Base-by-base conservation (phyloP, 169 alveolate species). In the Plasmodium knowlesi region DNA sequence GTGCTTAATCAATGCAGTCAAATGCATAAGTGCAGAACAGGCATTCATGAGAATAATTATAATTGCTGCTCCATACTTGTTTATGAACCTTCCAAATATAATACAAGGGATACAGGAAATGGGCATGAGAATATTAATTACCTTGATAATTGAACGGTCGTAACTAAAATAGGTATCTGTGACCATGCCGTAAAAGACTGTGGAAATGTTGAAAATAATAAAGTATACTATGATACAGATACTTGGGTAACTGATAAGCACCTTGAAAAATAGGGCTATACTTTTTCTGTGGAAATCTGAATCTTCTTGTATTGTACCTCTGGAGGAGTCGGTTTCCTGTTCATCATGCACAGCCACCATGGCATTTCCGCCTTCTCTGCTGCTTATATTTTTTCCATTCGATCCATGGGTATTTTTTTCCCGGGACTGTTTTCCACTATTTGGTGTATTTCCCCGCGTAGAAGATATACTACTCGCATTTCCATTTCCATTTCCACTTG, bases 1-100 rank as follows among this genome's bases (percentile, higher is more conserved):
- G 46, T 83, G 84, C 30, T 82, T 80, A 39, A 83, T 88, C 76
- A 92, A 41, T 34, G 95, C 92, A 46, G 93, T 81, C 32, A 92
- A 74, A 74, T 96, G 96, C 94, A 90, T 89, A 39, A 96, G 73
- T 8, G 95, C 91, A 8, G 96, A 96, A 12, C 79, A 53, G 9
- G 95, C 83, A 71, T 93, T 96, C 70, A 93, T 90, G 22, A 92
- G 67, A n/a, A 88, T 41, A 43, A 96, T 93, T 30, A 94, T 95
- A 16, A 79, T 41, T 8, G 86, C 72, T 32, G 90, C 82, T 61
- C 94, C 94, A 79, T 88, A 88, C 79, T 79, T 88, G 53, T 88
- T 88, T 79, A 88, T 79, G 5, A 88, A 88, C 67, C 94, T 34
- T 9, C 94, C 94, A 88, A 88, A 88, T 12, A 88, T 79, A 28